Percentiles rank a stretch among this genome's conserved stretches.
These are phyloP conservation scores for Quercus dentata DNA, from an alignment of 306 rosid genomes.

Conservation along the genomic window DNA sequence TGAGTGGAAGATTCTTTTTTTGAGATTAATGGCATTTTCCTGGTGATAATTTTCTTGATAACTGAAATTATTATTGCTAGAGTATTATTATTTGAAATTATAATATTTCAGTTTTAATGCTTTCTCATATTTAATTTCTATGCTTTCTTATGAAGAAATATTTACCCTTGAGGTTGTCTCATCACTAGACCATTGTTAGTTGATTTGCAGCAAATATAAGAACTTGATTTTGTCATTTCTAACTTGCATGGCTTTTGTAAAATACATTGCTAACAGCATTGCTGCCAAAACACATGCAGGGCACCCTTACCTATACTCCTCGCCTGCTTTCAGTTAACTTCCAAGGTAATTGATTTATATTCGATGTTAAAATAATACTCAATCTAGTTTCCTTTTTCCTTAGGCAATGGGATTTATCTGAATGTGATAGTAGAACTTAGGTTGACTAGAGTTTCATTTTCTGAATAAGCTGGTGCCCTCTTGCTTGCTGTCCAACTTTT, in stretches of 20 bases:
- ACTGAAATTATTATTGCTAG: neutral
- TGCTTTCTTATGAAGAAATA: neutral
- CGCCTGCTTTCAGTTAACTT: conserved; percentile 77
- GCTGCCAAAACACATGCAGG: conserved; percentile 50
- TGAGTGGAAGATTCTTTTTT: neutral
- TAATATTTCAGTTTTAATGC: neutral
- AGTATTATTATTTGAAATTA: neutral
- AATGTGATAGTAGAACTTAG: neutral
- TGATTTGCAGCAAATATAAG: neutral
- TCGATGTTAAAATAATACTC: neutral
- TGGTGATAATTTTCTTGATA: neutral
- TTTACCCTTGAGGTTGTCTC: neutral
- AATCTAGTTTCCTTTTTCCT: neutral
- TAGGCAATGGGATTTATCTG: conserved; percentile 6
- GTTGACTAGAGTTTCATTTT: neutral
- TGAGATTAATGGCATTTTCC: neutral
- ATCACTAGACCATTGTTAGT: neutral
- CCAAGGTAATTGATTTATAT: conserved; percentile 53
- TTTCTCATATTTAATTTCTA: neutral
- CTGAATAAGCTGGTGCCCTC: neutral
- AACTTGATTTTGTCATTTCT: neutral
- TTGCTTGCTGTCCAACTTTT: neutral
- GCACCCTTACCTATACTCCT: conserved; percentile 68
- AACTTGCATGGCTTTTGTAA: neutral
- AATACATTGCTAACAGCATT: conserved; percentile 4